These are phyloP conservation scores for Ceriops zippeliana DNA, from an alignment of 345 rosid genomes.

Conservation along the genomic window DNA sequence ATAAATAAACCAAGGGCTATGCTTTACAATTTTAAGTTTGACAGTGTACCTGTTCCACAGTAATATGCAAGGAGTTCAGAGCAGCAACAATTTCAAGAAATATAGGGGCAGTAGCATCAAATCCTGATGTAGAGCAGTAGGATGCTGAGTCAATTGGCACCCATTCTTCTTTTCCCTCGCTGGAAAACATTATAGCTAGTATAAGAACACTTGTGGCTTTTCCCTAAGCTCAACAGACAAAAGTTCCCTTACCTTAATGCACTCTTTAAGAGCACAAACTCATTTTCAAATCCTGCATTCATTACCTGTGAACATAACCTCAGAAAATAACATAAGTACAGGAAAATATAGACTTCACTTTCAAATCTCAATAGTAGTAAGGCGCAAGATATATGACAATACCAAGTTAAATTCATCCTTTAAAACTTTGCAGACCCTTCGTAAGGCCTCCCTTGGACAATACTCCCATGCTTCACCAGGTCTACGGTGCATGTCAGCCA, in stretches of 20 bases:
- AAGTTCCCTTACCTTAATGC: conserved; percentile 40
- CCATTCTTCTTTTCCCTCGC: conserved; percentile 87
- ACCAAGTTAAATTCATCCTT: conserved; percentile 89
- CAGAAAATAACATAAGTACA: conserved; percentile 1
- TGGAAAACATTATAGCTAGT: conserved; percentile 23
- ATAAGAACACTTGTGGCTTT: conserved; percentile 4
- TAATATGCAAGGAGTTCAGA: conserved; percentile 60
- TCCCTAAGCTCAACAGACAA: not conserved
- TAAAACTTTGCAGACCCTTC: conserved; percentile 59
- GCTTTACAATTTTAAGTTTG: not conserved
- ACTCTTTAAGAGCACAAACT: conserved; percentile 78
- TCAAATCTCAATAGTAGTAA: not conserved
- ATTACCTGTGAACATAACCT: conserved; percentile 44
- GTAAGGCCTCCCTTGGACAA: conserved; percentile 86
- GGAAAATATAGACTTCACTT: not conserved
- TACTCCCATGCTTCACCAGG: conserved; percentile 94
- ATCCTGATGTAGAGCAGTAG: conserved; percentile 76
- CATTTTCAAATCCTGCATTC: conserved; percentile 98
- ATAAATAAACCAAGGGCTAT: too few relatives aligned
- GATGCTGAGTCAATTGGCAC: conserved; percentile 66
- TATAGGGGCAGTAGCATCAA: conserved; percentile 57
- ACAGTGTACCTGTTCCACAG: conserved; percentile 71
- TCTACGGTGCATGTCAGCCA: conserved; percentile 82
- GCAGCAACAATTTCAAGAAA: conserved; percentile 63
- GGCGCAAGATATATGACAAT: conserved; percentile 10